Percentiles rank a stretch among this genome's conserved stretches.
Conservation (phyloP, 495 filamentous ascomycete species). For the Lophiostoma macrostomum region DNA sequence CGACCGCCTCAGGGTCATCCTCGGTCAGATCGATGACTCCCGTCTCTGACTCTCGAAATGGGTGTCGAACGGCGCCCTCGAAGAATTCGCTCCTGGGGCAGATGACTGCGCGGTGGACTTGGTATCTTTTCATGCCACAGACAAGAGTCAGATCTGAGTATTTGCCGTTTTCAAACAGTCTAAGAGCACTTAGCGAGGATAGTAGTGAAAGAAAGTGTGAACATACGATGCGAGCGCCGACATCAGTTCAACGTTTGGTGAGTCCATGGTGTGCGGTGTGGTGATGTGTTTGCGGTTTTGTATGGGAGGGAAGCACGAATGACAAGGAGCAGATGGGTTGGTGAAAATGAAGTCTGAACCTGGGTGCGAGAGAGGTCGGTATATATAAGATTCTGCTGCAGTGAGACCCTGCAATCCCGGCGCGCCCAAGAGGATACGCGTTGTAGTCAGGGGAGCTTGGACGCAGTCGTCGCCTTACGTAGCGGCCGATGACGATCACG, state of each 20-base stretch:
- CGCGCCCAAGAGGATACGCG: neutral
- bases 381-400: too few species aligned
- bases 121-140: constrained; percentile 39
- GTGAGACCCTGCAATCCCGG: too few species aligned
- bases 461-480: neutral
- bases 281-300: neutral
- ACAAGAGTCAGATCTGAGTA: constrained; percentile 45
- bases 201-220: neutral
- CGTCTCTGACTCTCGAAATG: constrained; percentile 37
- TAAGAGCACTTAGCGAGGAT: constrained; percentile 29
- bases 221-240: constrained; percentile 42
- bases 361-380: too few species aligned
- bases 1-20: constrained; percentile 44
- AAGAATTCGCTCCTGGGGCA: constrained; percentile 45
- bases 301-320: neutral
- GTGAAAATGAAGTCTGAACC: neutral
- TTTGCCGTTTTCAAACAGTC: constrained; percentile 37
- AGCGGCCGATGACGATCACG: neutral
- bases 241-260: constrained; percentile 37
- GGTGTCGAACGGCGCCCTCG: constrained; percentile 39
- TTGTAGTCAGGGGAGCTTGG: neutral
- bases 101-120: constrained; percentile 42
- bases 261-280: constrained; percentile 13
- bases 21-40: constrained; percentile 42
- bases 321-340: neutral